Evolutionary conservation across 306 rosid species (phyloP), one percentile per base, ranked within the genome.

Genomic region (Chamaecrista fasciculata): DNA sequence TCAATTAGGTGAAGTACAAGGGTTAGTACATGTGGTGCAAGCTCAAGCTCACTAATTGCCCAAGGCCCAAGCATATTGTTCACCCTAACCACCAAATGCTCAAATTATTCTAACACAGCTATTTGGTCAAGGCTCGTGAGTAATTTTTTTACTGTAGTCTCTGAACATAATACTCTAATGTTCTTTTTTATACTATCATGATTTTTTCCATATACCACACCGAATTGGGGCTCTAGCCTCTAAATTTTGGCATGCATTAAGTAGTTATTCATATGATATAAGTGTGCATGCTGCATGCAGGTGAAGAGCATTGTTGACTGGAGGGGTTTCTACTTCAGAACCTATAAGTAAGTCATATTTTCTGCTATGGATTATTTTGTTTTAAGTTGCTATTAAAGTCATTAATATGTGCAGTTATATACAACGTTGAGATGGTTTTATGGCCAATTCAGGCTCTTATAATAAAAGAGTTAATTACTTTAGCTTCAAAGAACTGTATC

Each of bases 291-390:
- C 33, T 44, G 53, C 56, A 10, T 87, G 72, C 82, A 93, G 97
- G 96, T 93, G 67, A 93, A 93, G 87, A 86, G 96, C 72, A 67
- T 93, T 52, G 90, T 93, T 73, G 98, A 86, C 34, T 93, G 98
- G 98, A 83, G 97, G 75, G 90, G 82, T 73, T 93, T 93, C 86
- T 93, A 93, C 82, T 40, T 60, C 53, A 80, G 78, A 85, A 77
- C 78, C 59, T 90, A 93, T 80, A 90, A 47, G 98, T 93, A 74
- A 90, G 98, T 80, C 46, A 34, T 65, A 58, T 51, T 67, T 69
- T 60, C 62, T 21, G 34, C 65, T 61, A 69, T 77, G 25, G 18
- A 26, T 15, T 61, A 31, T 49, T 58, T 63, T 64, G 33, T 63
- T 58, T 44, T 25, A 55, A 67, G 29, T 70, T 21, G 64, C 50